Evolutionary conservation across 75 land plant species (phyloP).

Genomic region (Azolla pinnata): DNA sequence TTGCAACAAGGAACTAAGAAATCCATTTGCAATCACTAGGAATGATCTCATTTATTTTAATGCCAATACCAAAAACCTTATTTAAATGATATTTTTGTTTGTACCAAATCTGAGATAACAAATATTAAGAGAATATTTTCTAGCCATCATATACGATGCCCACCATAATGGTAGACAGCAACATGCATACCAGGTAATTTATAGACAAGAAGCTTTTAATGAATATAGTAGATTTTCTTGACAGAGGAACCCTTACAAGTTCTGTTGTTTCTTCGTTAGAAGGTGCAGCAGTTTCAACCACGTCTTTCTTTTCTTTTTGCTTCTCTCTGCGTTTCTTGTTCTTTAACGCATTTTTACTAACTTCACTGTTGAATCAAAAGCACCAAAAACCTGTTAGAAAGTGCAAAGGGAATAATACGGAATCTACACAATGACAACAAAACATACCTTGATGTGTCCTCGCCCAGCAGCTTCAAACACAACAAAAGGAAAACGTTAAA

Average conservation of each 20-base stretch:
- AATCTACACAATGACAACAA: background rate
- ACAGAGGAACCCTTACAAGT: background rate
- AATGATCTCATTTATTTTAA: background rate
- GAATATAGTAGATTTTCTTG: background rate
- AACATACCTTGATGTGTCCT: background rate
- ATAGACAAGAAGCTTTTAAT: too few relatives aligned
- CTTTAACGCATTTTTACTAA: slow-evolving; percentile 30
- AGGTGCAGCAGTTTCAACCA: background rate
- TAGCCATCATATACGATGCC: background rate
- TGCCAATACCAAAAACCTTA: background rate
- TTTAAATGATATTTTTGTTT: background rate
- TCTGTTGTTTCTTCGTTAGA: slow-evolving; percentile 8
- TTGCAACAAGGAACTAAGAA: background rate
- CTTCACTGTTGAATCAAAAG: slow-evolving; percentile 9
- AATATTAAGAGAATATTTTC: background rate
- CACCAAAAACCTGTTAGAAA: too few relatives aligned
- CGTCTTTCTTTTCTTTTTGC: slow-evolving; percentile 13
- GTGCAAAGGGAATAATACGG: too few relatives aligned
- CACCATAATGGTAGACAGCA: too few relatives aligned
- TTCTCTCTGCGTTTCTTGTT: slow-evolving; percentile 29
- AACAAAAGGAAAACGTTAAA: too few relatives aligned
- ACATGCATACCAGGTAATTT: too few relatives aligned
- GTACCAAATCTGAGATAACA: background rate
- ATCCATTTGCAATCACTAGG: background rate
- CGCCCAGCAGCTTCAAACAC: slow-evolving; percentile 14